Evolutionary conservation across 257 asterid genomes (phyloP).

Genomic region (Salvia rosmarinus): DNA sequence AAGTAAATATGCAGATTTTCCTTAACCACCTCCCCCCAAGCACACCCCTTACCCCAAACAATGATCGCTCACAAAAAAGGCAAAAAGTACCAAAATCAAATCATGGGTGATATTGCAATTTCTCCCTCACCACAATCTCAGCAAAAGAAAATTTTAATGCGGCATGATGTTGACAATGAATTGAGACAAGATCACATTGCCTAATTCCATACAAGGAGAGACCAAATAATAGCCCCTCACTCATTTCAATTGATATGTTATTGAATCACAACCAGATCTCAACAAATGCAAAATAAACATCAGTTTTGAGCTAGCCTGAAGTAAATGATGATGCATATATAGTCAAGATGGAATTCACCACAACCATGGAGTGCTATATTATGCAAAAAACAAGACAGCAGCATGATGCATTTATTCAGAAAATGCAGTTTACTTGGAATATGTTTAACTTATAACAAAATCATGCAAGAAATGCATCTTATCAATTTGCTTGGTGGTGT

Average conservation of each 20-base stretch:
- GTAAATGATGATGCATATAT: neutral
- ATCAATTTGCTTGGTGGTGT: constrained; percentile 21
- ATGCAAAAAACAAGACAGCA: constrained; percentile 5
- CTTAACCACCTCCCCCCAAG: too few species aligned
- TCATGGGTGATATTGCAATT: too few species aligned
- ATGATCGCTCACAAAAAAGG: neutral
- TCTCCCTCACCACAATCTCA: too few species aligned
- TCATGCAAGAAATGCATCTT: neutral
- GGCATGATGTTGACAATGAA: neutral
- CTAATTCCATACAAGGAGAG: constrained; percentile 2
- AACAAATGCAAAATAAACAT: constrained; percentile 8
- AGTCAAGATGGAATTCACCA: constrained; percentile 3
- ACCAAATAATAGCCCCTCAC: neutral
- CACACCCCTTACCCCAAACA: too few species aligned
- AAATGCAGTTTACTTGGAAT: constrained; percentile 11
- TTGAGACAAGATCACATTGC: neutral
- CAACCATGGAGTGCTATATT: neutral
- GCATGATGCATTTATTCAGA: constrained; percentile 15
- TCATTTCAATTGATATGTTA: neutral
- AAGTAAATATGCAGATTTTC: too few species aligned
- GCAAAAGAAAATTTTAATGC: too few species aligned
- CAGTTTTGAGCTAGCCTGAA: constrained; percentile 3
- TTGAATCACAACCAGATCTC: constrained; percentile 2
- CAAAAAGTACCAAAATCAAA: too few species aligned
- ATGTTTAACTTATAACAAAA: neutral